Percentiles rank a stretch among this genome's conserved stretches.
Evolutionary conservation across 164 flowering plant genomes (phyloP).

Genomic region (Aristolochia californica): DNA sequence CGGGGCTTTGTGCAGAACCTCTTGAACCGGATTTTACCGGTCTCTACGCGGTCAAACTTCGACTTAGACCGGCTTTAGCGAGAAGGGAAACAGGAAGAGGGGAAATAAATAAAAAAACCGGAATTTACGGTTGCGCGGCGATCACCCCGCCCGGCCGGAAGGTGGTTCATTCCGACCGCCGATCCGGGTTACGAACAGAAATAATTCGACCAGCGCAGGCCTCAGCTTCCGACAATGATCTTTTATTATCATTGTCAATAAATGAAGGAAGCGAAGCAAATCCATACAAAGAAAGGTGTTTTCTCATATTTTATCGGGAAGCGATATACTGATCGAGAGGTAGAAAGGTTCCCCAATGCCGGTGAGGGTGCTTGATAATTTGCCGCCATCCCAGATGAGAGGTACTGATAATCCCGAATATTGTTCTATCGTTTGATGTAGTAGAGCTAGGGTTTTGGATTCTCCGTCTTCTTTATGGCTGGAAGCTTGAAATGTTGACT

Average conservation of each 20-base stretch:
- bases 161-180: conserved; percentile 8
- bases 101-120: not conserved
- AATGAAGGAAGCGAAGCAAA: not conserved
- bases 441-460: too few relatives aligned
- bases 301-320: not conserved
- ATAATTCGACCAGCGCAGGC: not conserved
- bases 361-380: conserved; percentile 58
- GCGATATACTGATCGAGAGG: conserved; percentile 1
- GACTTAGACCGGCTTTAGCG: conserved; percentile 3
- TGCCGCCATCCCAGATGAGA: conserved; percentile 44
- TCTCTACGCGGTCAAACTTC: conserved; percentile 4
- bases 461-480: too few relatives aligned
- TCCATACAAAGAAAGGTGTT: not conserved
- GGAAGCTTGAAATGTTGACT: too few relatives aligned
- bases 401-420: too few relatives aligned
- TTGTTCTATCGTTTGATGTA: too few relatives aligned
- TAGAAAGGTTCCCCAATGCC: conserved; percentile 37
- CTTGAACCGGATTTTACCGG: not conserved
- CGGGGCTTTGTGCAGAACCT: not conserved
- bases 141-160: conserved; percentile 4
- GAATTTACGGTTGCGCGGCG: conserved; percentile 3
- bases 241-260: too few relatives aligned
- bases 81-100: not conserved
- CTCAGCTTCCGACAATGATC: too few relatives aligned
- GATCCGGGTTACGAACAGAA: conserved; percentile 4